Evolutionary conservation across 805 yeast genomes (phyloP), one percentile per base, ranked within the genome.

Genomic region (Pichia eremophila): DNA sequence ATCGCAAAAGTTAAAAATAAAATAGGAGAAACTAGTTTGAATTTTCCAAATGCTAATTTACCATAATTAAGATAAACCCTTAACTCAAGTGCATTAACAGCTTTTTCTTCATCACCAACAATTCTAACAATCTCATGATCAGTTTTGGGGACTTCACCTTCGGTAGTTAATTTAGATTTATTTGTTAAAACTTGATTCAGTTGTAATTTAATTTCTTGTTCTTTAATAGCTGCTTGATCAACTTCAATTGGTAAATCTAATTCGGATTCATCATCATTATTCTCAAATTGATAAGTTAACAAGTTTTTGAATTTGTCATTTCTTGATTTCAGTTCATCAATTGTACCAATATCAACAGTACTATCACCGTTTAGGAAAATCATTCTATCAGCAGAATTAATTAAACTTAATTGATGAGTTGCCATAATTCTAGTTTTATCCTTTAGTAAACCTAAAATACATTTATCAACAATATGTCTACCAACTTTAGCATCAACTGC

Each of bases 401-500:
- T 75, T 50, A 87, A 68, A 7, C 87, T 77, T 44, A 88, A 68
- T 61, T 88, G 95, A 62, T 87, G 96, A 0, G 96, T 88, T 2
- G 95, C 95, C 57, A 87, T 69, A 11, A 88, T 57, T 56, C 93
- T 72, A 0, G 96, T 88, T 56, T 74, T 78, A 18, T 65, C 63
- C 39, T 67, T 65, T 50, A 88, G 60, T 28, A 78, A 50, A 0
- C 85, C 89, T 51, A 74, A 53, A 40, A 87, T 62, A 64, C 95
- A 87, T 39, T 77, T 70, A 41, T 74, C 67, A 52, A 77, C 72
- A 46, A 79, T 74, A 46, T 71, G 73, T 51, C 69, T 73, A 41
- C 83, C 79, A 44, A 82, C 89, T 58, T 81, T 81, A 3, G 85
- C 79, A 65, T 82, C 89, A 18, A 82, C 89, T 2, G 88, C 88